Percentiles rank a stretch among this genome's conserved stretches.
Conservation (phyloP, 495 filamentous ascomycete species). For the Aspergillus haitiensis region DNA sequence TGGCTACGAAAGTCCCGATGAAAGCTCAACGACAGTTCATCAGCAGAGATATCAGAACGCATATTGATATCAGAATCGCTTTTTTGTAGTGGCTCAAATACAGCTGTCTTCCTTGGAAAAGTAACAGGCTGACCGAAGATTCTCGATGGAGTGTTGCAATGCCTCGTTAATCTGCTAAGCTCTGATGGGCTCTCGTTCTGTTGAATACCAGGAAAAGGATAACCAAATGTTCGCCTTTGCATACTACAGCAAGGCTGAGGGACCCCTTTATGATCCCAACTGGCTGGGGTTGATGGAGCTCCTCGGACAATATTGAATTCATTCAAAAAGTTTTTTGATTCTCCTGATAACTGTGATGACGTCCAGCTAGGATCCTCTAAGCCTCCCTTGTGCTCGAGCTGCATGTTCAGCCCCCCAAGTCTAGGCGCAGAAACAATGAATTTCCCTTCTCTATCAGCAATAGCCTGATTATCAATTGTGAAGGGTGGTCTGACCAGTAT, state of each 20-base stretch:
- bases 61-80: background rate
- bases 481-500: conserved; percentile 9
- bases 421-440: conserved; percentile 4
- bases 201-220: background rate
- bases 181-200: background rate
- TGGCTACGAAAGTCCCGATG: too few relatives aligned
- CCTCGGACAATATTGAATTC: background rate
- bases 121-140: conserved; percentile 14
- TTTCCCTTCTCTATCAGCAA: conserved; percentile 8
- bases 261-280: background rate
- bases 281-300: background rate
- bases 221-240: background rate
- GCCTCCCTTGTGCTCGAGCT: background rate
- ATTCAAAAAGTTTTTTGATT: background rate
- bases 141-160: background rate
- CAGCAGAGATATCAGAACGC: background rate
- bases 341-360: background rate
- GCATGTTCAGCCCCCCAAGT: background rate
- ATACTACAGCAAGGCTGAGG: background rate
- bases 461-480: conserved; percentile 14
- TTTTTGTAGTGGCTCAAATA: background rate
- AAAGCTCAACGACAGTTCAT: background rate
- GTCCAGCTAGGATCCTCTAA: background rate
- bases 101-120: background rate
- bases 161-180: background rate